These are phyloP conservation scores for Aspergillus ellipticus DNA, from an alignment of 495 filamentous ascomycete genomes.

Conservation along the genomic window DNA sequence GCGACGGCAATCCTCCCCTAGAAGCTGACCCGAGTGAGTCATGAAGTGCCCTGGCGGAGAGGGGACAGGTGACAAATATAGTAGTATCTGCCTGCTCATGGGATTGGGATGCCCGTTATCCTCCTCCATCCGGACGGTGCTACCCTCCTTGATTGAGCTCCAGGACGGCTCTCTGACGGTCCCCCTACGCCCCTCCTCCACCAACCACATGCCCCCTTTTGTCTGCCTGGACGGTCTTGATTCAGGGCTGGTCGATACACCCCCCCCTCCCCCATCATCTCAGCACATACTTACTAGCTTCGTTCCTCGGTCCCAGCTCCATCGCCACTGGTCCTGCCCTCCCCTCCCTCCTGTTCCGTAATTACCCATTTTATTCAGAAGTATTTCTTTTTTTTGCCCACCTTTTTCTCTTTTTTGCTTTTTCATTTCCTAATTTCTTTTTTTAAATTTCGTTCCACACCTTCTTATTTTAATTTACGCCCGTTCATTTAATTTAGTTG, in stretches of 20 bases:
- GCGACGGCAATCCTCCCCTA: constrained; percentile 4
- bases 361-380: constrained; percentile 9
- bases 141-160: constrained; percentile 21
- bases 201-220: constrained; percentile 9
- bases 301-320: constrained; percentile 4
- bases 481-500: constrained; percentile 3
- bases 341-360: constrained; percentile 21
- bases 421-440: not conserved
- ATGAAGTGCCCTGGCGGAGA: constrained; percentile 23
- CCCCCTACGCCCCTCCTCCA: constrained; percentile 7
- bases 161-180: constrained; percentile 11
- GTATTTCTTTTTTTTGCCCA: constrained; percentile 14
- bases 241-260: not conserved
- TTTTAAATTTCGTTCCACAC: not conserved
- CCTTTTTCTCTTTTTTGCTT: constrained; percentile 9
- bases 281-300: constrained; percentile 1
- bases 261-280: constrained; percentile 10
- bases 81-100: constrained; percentile 29
- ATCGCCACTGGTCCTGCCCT: constrained; percentile 12
- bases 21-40: constrained; percentile 29
- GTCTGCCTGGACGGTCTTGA: not conserved
- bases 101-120: constrained; percentile 23
- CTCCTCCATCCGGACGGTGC: constrained; percentile 20
- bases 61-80: constrained; percentile 41
- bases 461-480: not conserved